Base-by-base conservation (phyloP, 1,284 basidiomycete species). In the Dichomitus squalens region DNA sequence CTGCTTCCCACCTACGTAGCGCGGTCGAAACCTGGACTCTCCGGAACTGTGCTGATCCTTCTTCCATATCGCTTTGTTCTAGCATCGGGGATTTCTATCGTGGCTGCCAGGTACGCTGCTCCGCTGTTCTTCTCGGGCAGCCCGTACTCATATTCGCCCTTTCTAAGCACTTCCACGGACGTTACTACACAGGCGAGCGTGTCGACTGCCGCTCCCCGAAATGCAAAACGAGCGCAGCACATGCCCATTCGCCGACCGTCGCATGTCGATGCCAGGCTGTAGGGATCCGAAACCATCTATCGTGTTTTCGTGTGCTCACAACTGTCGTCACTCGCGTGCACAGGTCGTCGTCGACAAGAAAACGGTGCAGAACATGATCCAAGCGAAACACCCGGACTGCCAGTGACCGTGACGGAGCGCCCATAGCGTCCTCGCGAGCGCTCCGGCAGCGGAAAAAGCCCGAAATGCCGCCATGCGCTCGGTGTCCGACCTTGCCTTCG, bases 61-160 rank as follows among this genome's bases (percentile, higher is more conserved):
- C 23, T 23, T 9, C 65, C n/a, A n/a, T n/a, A n/a, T n/a, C n/a
- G n/a, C n/a, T n/a, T n/a, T n/a, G n/a, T n/a, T n/a, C n/a, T n/a
- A 86, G 84, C 33, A 73, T 86, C 47, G 84, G 84, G 43, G 84
- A 86, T 63, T 86, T 77, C 63, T 83, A 84, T 66, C 79, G 84
- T 68, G 84, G 84, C 27, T 86, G 84, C 62, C 80, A 82, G 58
- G 84, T 85, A 69, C 58, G 79, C 46, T 14, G 11, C 3, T 18
- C 27, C 31, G 7, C 35, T 40, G 8, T 7, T n/a, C 1, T 23
- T 68, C 3, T 29, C 29, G 39, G 57, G 14, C 21, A 36, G 38
- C 31, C 27, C 8, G 4, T 16, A n/a, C 49, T 39, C 21, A 31
- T 25, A 36, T 61, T 27, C 27, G 41, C 21, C 39, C 27, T 14